Evolutionary conservation across 305 asterid species (phyloP).

Genomic region (Striga hermonthica): DNA sequence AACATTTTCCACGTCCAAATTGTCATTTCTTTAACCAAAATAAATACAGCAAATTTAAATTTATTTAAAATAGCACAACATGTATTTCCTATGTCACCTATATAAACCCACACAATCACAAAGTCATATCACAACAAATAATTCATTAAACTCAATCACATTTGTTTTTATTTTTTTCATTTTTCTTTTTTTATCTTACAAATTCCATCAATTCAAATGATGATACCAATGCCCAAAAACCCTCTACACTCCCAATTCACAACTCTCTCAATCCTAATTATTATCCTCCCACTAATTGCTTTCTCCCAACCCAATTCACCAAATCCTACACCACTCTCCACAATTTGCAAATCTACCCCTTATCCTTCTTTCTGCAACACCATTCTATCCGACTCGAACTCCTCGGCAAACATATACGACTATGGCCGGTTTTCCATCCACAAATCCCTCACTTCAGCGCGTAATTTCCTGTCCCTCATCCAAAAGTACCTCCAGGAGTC

Average conservation of each 20-base stretch:
- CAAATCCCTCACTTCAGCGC: conserved; percentile 46
- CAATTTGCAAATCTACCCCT: conserved; percentile 51
- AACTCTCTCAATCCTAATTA: conserved; percentile 24
- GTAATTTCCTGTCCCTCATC: conserved; percentile 41
- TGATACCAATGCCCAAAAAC: conserved; percentile 29
- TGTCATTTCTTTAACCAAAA: not conserved
- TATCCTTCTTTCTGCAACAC: conserved; percentile 55
- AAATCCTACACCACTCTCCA: conserved; percentile 32
- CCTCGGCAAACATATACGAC: conserved; percentile 55
- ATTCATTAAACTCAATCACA: conserved; percentile 16
- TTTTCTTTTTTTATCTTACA: not conserved
- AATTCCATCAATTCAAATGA: not conserved
- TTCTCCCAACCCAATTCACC: conserved; percentile 24
- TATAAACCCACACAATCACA: not conserved
- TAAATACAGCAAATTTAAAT: not conserved
- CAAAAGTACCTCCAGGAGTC: conserved; percentile 36
- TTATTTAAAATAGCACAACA: not conserved
- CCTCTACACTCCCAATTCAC: not conserved
- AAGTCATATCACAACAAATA: conserved; percentile 24
- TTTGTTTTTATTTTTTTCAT: not conserved
- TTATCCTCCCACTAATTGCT: conserved; percentile 15
- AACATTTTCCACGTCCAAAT: not conserved
- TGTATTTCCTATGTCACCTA: not conserved
- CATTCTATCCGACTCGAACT: conserved; percentile 43
- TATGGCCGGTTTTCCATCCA: conserved; percentile 53